Evolutionary conservation across 352 stramenopile species (phyloP), one percentile per base, ranked within the genome.

Genomic region (Hyaloperonospora arabidopsidis): DNA sequence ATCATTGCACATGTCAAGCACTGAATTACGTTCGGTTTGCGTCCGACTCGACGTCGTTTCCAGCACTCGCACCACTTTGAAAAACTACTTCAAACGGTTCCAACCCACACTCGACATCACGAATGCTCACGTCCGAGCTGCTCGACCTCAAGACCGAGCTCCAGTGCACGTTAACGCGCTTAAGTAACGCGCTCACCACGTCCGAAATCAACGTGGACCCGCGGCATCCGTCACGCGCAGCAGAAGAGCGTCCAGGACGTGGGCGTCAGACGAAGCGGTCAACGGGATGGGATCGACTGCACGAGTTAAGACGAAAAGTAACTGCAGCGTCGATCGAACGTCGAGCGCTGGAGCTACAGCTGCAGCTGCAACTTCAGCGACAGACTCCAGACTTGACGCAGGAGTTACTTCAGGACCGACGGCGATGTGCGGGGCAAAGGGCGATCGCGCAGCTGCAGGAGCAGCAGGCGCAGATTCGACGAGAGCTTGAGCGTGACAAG

Each of bases 81-180:
- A n/a, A 14, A 8, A n/a, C n/a, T 11, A 21, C 8, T 45, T 38
- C 38, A 25, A 66, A 56, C 54, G 45, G 39, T 54, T 64, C 49
- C 64, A 67, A 64, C 56, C 58, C 49, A 55, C 62, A 63, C 15
- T 7, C 18, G 6, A 18, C 21, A 14, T 15, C 19, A n/a, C 8
- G 4, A 17, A 67, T 65, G 54, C 36, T 62, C 40, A 32, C 60
- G 49, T 52, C 69, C 23, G 77, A 87, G 60, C 64, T 87, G 46
- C 68, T 75, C 13, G 74, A 65, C 59, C 77, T 87, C 50, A 84
- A 81, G 60, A 25, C 55, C n/a, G 72, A 86, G 60, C 62, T 87
- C 32, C 74, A 79, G 40, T 61, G 54, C 60, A 72, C 77, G 25
- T 53, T 87, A 23, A 62, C 63, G 34, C 65, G 68, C 8, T 46